phyloP scores from a whole-genome alignment of 2,329 filamentous ascomycete species.

The Penicillium capsulatum region DNA sequence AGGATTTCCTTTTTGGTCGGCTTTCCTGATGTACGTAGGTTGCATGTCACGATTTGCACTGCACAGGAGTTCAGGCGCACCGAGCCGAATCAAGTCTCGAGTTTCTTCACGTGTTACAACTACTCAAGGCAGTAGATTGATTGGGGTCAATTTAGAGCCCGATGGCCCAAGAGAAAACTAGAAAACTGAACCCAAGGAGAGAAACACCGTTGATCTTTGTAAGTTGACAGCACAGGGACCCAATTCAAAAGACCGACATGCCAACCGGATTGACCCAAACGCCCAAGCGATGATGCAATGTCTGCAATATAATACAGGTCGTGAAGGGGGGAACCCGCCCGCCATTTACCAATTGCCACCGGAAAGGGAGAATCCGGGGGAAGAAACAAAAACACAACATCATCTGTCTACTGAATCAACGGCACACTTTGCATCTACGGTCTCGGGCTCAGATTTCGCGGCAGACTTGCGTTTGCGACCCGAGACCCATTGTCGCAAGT shows the following conservation, averaged over 20 bases:
- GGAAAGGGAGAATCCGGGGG: too few relatives aligned
- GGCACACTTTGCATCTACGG: too few relatives aligned
- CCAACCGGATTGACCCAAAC: constrained; percentile 1
- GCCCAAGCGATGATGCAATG: constrained; percentile 9
- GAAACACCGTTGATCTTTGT: too few relatives aligned
- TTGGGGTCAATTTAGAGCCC: neutral
- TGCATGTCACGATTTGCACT: constrained; percentile 4
- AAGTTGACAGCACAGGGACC: too few relatives aligned
- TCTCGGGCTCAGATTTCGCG: too few relatives aligned
- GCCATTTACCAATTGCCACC: too few relatives aligned
- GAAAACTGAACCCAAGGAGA: too few relatives aligned
- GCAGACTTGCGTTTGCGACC: constrained; percentile 3
- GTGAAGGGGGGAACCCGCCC: too few relatives aligned
- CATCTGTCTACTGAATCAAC: too few relatives aligned
- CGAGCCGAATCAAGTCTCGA: neutral
- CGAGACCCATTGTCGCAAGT: constrained; percentile 8
- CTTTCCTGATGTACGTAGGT: constrained; percentile 19
- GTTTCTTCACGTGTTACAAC: neutral
- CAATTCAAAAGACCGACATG: constrained; percentile 2
- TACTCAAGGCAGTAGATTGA: neutral
- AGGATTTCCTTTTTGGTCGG: constrained; percentile 73
- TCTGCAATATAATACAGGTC: constrained; percentile 3
- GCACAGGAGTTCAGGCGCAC: neutral
- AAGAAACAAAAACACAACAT: too few relatives aligned
- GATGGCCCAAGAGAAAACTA: neutral